Evolutionary conservation across 768 basidiomycete genomes (phyloP), one percentile per base, ranked within the genome.

Genomic region (Hygrophoropsis aurantiaca): DNA sequence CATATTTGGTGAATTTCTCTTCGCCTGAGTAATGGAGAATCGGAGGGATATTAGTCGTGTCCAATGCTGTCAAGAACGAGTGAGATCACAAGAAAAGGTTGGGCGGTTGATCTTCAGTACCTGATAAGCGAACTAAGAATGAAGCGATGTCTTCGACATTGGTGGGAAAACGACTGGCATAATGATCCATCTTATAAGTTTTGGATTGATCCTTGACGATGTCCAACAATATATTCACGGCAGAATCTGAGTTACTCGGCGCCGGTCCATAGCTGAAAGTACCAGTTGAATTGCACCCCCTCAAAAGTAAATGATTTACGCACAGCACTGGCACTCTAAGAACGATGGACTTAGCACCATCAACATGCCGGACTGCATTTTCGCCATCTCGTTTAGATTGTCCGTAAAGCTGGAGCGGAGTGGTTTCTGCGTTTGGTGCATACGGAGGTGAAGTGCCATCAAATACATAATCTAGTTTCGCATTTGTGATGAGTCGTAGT

Each of bases 381-480:
- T 99, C 97, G 2, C 93, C 95, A 19, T 85, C 88, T 27, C 84
- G 77, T 66, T 99, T 99, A 3, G 88, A 87, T 56, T 77, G 68
- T 1, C 92, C 95, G 26, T 99, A 99, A 13, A 88, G 71, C 45
- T 99, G 89, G 27, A 97, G 68, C 1, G 95, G 95, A 59, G 93
- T 90, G 11, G 90, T 80, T 25, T 66, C 59, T 11, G 85, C 81
- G 6, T 75, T 74, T 0, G 91, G 86, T 5, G 79, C 75, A 70
- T 99, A 99, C 0, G 94, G 93, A 3, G 95, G 91, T 1, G 85
- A 83, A n/a, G 79, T 84, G 1, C 95, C 95, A 53, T 94, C 91
- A 60, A 98, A 98, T 13, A 99, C 93, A 68, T 97, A 97, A 67
- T 99, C 94, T 86, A 55, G 23, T 16, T 19, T 42, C 51, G 37